Percentiles rank a stretch among this genome's conserved stretches.
phyloP scores from a whole-genome alignment of 2,329 filamentous ascomycete species.

The Mariannaea elegans region DNA sequence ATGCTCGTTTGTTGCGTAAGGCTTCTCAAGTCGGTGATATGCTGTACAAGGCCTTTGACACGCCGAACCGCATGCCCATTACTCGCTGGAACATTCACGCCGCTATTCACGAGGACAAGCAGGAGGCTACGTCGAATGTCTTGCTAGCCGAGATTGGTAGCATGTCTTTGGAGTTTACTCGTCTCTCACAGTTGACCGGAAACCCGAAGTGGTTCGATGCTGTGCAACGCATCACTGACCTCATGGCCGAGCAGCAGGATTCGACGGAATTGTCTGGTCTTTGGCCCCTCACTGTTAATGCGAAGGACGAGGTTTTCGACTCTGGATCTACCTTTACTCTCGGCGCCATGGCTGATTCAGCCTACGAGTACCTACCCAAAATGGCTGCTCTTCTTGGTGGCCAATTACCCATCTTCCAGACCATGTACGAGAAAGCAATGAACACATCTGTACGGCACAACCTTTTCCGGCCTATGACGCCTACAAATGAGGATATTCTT shows the following conservation, averaged over 20 bases:
- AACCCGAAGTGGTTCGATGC: slow-evolving; percentile 80
- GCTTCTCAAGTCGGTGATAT: slow-evolving; percentile 71
- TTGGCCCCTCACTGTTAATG: slow-evolving; percentile 64
- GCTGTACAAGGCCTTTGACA: slow-evolving; percentile 73
- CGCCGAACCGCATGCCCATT: slow-evolving; percentile 71
- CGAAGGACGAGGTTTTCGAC: slow-evolving; percentile 36
- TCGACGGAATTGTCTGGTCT: slow-evolving; percentile 74
- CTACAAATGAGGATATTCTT: slow-evolving; percentile 61
- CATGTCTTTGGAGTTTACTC: slow-evolving; percentile 76
- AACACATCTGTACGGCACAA: slow-evolving; percentile 65
- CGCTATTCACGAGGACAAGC: slow-evolving; percentile 44
- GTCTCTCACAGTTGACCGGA: slow-evolving; percentile 76
- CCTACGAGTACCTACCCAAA: slow-evolving; percentile 90
- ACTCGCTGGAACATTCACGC: slow-evolving; percentile 56
- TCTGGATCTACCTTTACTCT: slow-evolving; percentile 53
- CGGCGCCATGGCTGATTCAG: slow-evolving; percentile 59
- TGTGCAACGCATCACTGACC: slow-evolving; percentile 72
- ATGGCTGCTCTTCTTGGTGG: slow-evolving; percentile 76
- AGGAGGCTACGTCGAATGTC: slow-evolving; percentile 46
- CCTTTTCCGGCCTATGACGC: slow-evolving; percentile 70
- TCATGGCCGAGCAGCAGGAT: slow-evolving; percentile 71
- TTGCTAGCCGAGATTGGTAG: slow-evolving; percentile 65
- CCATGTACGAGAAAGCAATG: slow-evolving; percentile 65
- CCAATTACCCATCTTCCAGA: slow-evolving; percentile 60
- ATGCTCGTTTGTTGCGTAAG: slow-evolving; percentile 65